Conservation (phyloP, 129 eudicot species). For the Solidago caesia region DNA sequence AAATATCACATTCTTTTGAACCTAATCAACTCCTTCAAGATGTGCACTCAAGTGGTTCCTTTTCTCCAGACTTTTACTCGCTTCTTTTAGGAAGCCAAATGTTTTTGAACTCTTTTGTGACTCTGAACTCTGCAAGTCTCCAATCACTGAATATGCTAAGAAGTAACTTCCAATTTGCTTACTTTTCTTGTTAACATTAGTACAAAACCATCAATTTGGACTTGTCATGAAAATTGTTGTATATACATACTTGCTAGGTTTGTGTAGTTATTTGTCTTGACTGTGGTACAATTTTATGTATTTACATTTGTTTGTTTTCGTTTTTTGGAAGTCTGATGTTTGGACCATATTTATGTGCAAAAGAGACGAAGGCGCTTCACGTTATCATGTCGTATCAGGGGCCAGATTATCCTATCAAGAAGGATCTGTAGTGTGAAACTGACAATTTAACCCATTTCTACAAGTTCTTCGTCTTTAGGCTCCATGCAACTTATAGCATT, state of each 20-base stretch:
- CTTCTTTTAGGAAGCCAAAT: neutral
- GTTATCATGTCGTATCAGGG: conserved; percentile 89
- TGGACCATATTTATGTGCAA: conserved; percentile 98
- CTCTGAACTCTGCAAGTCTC: neutral
- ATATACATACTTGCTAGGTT: too few species aligned
- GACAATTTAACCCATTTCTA: conserved; percentile 97
- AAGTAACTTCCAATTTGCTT: neutral
- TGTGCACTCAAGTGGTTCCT: neutral
- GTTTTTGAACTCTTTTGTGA: neutral
- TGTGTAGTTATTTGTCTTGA: neutral
- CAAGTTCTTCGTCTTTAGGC: conserved; percentile 85
- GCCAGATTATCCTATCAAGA: conserved; percentile 92
- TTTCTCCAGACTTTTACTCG: neutral
- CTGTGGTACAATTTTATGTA: neutral
- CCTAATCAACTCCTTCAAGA: neutral
- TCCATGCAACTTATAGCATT: conserved; percentile 87
- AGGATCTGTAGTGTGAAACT: conserved; percentile 88
- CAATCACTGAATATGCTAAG: neutral
- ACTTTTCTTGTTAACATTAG: neutral
- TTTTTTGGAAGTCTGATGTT: conserved; percentile 73
- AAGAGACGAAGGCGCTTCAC: conserved; percentile 95
- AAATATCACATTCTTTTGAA: neutral
- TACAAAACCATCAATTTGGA: conserved; percentile 7
- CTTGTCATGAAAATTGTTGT: conserved; percentile 16
- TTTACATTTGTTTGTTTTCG: conserved; percentile 18